Evolutionary conservation across 2,329 filamentous ascomycete genomes (phyloP), one percentile per base, ranked within the genome.

Genomic region (Monilinia laxa): DNA sequence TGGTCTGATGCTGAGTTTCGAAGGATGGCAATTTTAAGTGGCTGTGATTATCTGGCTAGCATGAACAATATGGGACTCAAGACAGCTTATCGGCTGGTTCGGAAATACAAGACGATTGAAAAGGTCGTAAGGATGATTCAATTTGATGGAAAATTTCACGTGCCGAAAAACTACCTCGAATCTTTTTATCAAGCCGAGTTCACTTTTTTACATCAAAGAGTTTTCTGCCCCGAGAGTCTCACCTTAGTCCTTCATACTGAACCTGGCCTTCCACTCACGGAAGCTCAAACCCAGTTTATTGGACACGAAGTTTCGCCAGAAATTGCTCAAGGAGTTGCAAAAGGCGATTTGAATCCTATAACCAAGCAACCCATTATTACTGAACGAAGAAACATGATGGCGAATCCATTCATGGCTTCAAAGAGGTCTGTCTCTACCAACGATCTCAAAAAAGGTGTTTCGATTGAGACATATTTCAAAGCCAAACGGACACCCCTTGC

Each of bases 1-100:
- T 99, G 94, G 94, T 90, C 91, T 2, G 94, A 98, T 77, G 83
- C 84, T 12, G 92, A 97, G 72, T 99, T 99, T 74, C 87, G 95
- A 68, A 88, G 88, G 64, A 99, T 99, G 95, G 92, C 93, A 52
- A 99, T 99, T 71, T 80, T 99, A 68, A 97, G 93, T 76, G 95
- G 95, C 10, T 99, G 95, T 76, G 95, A 99, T 76, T 99, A 99
- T 77, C 84, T 98, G n/a, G 82, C 89, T 2, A 90, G 90, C 67
- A 91, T 99, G 69, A 89, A 87, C 66, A 90, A 90, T 62, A 87
- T 99, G 78, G 95, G 95, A 0, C 78, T 99, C 66, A 98, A 97
- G 81, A 98, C 93, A 7, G 94, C 95, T 0, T 91, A 99, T 78
- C 88, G 93, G 55, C 86, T 95, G 81, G 85, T 99, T 68, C 88